Evolutionary conservation across 352 stramenopile species (phyloP), one percentile per base, ranked within the genome.

Genomic region (Globisporangium canariense): DNA sequence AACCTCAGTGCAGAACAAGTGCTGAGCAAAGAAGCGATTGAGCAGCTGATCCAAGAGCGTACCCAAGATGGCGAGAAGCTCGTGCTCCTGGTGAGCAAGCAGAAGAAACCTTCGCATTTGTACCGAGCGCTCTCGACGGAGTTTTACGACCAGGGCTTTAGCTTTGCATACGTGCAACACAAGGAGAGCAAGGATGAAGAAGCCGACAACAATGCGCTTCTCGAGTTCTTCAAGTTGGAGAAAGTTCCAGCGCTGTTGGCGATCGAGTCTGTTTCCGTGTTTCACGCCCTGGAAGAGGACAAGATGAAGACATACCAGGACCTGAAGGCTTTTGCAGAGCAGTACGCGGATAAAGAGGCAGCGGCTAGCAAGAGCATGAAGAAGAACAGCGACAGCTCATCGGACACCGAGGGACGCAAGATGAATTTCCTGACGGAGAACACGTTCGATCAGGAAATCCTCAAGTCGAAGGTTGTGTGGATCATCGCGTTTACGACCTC

Each of bases 81-180:
- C 11, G 73, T 80, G 53, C 47, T 93, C 47, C 52, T 93, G 1
- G 54, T 89, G 11, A 90, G 80, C 50, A 90, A 90, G 60, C 78
- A 93, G 54, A 74, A 74, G 46, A 75, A 77, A 14, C 73, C 83
- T 34, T 85, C 85, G 32, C 72, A 74, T 0, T 55, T 91, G 60
- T 94, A 80, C 60, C 75, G 77, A 54, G 81, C 78, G 8, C 66
- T 92, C 5, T 78, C 85, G 7, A 64, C 83, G 18, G 83, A 90
- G 66, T 88, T 89, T 54, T 62, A 73, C 25, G 58, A 61, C n/a
- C 69, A 75, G 43, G 71, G 73, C 46, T 34, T 91, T 22, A 66
- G 28, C 32, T 91, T 91, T 65, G 70, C 70, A n/a, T 90, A 87
- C 14, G 59, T 88, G 11, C 74, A 69, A 58, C 69, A 69, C 43